Percentiles rank a stretch among this genome's conserved stretches.
phyloP scores from a whole-genome alignment of 2,329 filamentous ascomycete genomes.

The Pleomassaria siparia region DNA sequence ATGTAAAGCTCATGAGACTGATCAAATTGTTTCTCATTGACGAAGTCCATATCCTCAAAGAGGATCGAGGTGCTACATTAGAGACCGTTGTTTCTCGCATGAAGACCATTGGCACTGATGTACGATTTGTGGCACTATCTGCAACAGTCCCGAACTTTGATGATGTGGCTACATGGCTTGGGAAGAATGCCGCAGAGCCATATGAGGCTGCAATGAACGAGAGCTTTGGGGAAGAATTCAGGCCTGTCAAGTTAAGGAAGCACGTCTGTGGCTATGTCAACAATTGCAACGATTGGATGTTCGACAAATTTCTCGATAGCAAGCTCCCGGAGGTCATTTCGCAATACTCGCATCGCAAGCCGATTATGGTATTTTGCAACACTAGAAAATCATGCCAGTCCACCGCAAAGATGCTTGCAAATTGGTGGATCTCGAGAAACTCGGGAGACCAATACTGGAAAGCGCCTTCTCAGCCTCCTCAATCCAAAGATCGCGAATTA shows the following conservation, averaged over 20 bases:
- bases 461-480: conserved; percentile 54
- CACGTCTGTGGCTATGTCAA: conserved; percentile 72
- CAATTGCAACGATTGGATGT: conserved; percentile 69
- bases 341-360: conserved; percentile 69
- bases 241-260: conserved; percentile 75
- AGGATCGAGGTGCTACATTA: conserved; percentile 74
- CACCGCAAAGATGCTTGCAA: conserved; percentile 68
- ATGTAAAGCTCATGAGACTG: conserved; percentile 71
- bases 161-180: conserved; percentile 80
- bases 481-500: conserved; percentile 62
- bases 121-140: conserved; percentile 79
- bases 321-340: conserved; percentile 67
- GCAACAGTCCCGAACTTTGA: conserved; percentile 81
- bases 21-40: conserved; percentile 83
- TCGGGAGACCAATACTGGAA: conserved; percentile 64
- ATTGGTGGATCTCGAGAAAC: conserved; percentile 61
- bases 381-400: conserved; percentile 69
- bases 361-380: conserved; percentile 81
- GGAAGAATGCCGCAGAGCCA: conserved; percentile 61
- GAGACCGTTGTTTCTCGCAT: conserved; percentile 85
- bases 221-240: conserved; percentile 75
- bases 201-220: conserved; percentile 67
- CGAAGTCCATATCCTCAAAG: conserved; percentile 84
- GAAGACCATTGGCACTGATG: conserved; percentile 74
- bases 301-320: conserved; percentile 69